phyloP scores from a whole-genome alignment of 345 rosid species.

The Lenwebbia sp. region DNA sequence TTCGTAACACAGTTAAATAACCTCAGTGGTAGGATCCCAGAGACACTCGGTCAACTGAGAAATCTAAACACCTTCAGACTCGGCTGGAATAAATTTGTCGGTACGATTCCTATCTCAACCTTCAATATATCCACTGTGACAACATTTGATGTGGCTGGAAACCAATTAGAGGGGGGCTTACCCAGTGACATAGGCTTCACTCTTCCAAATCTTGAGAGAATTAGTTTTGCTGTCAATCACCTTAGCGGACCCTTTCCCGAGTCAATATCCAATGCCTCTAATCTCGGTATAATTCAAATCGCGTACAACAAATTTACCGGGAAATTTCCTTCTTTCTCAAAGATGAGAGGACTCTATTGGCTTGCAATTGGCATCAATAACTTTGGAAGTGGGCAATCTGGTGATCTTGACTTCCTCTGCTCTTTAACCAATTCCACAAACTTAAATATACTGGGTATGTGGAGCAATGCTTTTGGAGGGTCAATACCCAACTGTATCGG shows the following conservation, averaged over 20 bases:
- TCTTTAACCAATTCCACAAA: neutral
- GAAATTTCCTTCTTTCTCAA: neutral
- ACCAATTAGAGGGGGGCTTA: neutral
- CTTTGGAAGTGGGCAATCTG: neutral
- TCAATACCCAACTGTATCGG: neutral
- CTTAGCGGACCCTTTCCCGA: neutral
- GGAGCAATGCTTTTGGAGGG: fast-evolving
- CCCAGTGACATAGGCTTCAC: neutral
- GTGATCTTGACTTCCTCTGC: neutral
- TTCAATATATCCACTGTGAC: neutral
- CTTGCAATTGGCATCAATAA: fast-evolving
- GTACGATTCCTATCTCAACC: neutral
- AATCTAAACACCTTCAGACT: fast-evolving
- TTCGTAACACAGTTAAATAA: fast-evolving
- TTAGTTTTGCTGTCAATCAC: fast-evolving
- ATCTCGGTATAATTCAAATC: fast-evolving
- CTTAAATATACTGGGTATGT: fast-evolving
- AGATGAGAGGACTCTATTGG: neutral
- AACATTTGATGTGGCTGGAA: fast-evolving
- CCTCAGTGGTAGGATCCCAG: fast-evolving
- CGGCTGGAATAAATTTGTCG: neutral
- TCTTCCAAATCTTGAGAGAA: fast-evolving
- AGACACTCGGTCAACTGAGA: neutral
- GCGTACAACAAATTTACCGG: fast-evolving
- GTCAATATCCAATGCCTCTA: neutral